Percentiles rank a stretch among this genome's conserved stretches.
Conservation (phyloP, 352 stramenopile species). For the Thalassiosira livingstoniorum region DNA sequence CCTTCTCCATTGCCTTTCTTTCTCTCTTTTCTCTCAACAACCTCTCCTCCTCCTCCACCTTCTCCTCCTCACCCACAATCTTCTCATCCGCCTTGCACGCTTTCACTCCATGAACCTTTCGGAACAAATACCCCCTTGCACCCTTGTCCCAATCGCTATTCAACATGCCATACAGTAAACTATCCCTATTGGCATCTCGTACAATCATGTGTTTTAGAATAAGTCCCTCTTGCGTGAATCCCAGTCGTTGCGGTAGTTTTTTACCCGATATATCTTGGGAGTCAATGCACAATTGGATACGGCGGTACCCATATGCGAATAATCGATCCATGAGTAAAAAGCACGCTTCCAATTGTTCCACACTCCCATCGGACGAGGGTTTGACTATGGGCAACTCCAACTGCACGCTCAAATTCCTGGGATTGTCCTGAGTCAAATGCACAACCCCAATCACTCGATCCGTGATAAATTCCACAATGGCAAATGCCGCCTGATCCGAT, state of each 20-base stretch:
- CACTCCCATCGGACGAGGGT: slow-evolving; percentile 59
- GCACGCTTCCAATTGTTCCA: slow-evolving; percentile 79
- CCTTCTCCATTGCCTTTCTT: slow-evolving; percentile 39
- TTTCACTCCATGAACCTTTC: slow-evolving; percentile 73
- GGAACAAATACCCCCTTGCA: slow-evolving; percentile 66
- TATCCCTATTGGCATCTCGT: slow-evolving; percentile 80
- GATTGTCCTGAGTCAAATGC: slow-evolving; percentile 78
- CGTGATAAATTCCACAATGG: slow-evolving; percentile 78
- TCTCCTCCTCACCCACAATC: slow-evolving; percentile 75
- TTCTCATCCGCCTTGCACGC: slow-evolving; percentile 58
- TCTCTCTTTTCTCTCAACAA: slow-evolving; percentile 39
- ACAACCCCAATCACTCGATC: slow-evolving; percentile 74
- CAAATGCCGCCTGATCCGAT: slow-evolving; percentile 72
- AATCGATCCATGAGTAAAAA: slow-evolving; percentile 83
- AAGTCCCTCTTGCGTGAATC: slow-evolving; percentile 78
- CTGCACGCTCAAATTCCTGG: slow-evolving; percentile 76
- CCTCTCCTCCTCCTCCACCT: slow-evolving; percentile 66
- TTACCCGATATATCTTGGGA: slow-evolving; percentile 64
- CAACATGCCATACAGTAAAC: slow-evolving; percentile 81
- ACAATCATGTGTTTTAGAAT: slow-evolving; percentile 81
- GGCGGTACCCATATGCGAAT: slow-evolving; percentile 82
- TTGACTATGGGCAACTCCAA: slow-evolving; percentile 76
- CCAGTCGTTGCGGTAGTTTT: slow-evolving; percentile 69
- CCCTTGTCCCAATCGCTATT: slow-evolving; percentile 86
- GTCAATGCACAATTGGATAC: slow-evolving; percentile 78